Conservation (phyloP, 768 basidiomycete genomes). For the Termitomyces sp. region DNA sequence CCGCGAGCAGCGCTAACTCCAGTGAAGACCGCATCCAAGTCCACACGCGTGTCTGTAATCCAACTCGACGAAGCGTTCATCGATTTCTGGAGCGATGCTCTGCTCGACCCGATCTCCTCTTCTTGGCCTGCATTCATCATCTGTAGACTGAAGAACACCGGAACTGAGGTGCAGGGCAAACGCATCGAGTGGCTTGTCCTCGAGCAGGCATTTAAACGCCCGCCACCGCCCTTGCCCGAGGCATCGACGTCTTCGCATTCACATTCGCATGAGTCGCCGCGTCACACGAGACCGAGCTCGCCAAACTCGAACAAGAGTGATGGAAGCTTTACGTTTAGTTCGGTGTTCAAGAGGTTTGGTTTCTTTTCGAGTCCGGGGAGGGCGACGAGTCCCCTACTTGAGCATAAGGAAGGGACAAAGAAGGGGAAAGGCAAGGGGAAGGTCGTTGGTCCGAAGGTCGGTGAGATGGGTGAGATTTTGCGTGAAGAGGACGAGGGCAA, state of each 20-base stretch:
- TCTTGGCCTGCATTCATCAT: conserved; percentile 70
- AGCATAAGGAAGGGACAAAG: conserved; percentile 20
- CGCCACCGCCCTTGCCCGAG: conserved; percentile 26
- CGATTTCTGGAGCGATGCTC: conserved; percentile 77
- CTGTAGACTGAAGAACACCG: conserved; percentile 56
- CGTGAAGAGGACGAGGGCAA: conserved; percentile 44
- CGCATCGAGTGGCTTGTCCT: conserved; percentile 63
- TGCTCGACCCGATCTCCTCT: conserved; percentile 63
- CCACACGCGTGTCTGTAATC: conserved; percentile 43
- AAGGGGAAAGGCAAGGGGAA: conserved; percentile 27
- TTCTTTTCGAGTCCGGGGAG: conserved; percentile 47
- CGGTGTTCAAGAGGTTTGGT: conserved; percentile 61
- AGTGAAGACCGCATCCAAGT: conserved; percentile 31
- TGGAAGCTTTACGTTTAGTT: conserved; percentile 33
- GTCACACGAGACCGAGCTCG: conserved; percentile 29
- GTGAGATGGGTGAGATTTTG: conserved; percentile 71
- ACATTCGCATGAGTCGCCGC: conserved; percentile 12
- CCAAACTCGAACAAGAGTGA: conserved; percentile 46
- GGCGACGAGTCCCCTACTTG: conserved; percentile 22
- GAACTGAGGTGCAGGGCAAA: conserved; percentile 29
- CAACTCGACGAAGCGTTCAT: conserved; percentile 78
- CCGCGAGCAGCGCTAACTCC: not conserved
- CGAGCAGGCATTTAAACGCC: conserved; percentile 52
- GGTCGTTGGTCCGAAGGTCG: conserved; percentile 36
- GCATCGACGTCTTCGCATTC: conserved; percentile 13